Evolutionary conservation across 768 basidiomycete genomes (phyloP), one percentile per base, ranked within the genome.

Genomic region (Boletus eberwhitei): DNA sequence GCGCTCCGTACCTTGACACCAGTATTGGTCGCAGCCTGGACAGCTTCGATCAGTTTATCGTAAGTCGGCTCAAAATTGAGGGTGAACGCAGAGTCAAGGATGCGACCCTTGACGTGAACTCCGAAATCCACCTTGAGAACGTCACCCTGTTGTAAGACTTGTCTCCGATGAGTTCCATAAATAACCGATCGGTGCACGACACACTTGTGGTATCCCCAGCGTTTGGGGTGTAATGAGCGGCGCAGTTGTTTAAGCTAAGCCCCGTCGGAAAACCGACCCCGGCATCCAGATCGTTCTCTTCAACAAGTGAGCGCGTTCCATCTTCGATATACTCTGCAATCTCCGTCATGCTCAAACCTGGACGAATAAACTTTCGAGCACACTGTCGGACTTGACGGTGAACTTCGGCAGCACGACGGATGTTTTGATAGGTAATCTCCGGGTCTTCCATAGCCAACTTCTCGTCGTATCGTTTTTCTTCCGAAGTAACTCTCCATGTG

Each of bases 211-310:
- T 93, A 71, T 96, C 94, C 35, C 93, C 92, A 6, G 94, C 85
- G 70, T 99, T 99, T 11, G 96, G 96, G 5, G 90, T 87, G 70
- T 91, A 99, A 73, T 99, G 97, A 16, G 97, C 97, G 0, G 97
- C 97, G 60, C 93, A 93, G 65, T 97, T 78, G 69, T 99, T 99
- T 60, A 93, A 71, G 72, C 87, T 95, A 59, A 98, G 75, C 36
- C 97, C 97, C 9, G 96, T 98, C 29, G 97, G 97, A 74, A 99
- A 99, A 2, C 94, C 97, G 58, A 99, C 79, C 2, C 97, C 97
- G 38, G 83, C 75, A 54, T 93, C 84, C 50, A 93, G 69, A 11
- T 92, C 93, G 59, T 86, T 83, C 73, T 90, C 95, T 73, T 98
- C 97, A 0, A 96, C 95, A 32, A 98, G 74, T 2, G 93, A 86